These are phyloP conservation scores for Phytophthora capsici DNA, from an alignment of 352 stramenopile species.

Conservation along the genomic window DNA sequence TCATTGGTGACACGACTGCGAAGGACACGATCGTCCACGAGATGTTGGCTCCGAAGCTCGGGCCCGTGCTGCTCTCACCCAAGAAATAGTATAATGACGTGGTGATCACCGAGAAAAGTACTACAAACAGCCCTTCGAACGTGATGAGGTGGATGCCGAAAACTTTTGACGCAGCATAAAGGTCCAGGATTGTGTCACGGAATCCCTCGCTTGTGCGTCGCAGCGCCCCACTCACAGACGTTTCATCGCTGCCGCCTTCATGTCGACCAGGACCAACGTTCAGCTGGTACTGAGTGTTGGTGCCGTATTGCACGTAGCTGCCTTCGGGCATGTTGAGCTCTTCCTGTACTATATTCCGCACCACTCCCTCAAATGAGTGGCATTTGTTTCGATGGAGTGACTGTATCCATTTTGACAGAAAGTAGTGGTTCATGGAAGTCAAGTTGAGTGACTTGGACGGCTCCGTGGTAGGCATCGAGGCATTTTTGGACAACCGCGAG, in stretches of 20 bases:
- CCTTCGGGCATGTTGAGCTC: conserved; percentile 11
- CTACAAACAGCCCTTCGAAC: conserved; percentile 80
- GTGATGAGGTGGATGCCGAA: conserved; percentile 77
- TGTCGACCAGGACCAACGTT: not conserved
- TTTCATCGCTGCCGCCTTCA: conserved; percentile 16
- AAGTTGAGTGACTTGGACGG: conserved; percentile 13
- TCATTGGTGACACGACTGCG: conserved; percentile 85
- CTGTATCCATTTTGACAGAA: not conserved
- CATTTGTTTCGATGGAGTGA: not conserved
- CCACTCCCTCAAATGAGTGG: not conserved
- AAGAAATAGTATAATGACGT: conserved; percentile 77
- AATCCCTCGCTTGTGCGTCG: conserved; percentile 54
- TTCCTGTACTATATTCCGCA: not conserved
- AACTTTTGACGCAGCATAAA: conserved; percentile 82
- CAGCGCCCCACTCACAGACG: conserved; percentile 19
- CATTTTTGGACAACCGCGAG: conserved; percentile 38
- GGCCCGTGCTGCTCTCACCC: conserved; percentile 42
- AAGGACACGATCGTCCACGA: conserved; percentile 87
- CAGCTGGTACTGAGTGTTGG: not conserved
- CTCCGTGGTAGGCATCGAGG: conserved; percentile 52
- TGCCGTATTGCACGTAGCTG: conserved; percentile 27
- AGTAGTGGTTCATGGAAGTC: not conserved
- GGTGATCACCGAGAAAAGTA: conserved; percentile 64
- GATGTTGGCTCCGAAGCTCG: conserved; percentile 80
- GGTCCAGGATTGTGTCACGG: conserved; percentile 67